Percentiles rank a stretch among this genome's conserved stretches.
These are phyloP conservation scores for Calonectria hawksworthii DNA, from an alignment of 2,329 filamentous ascomycete genomes.

Conservation along the genomic window DNA sequence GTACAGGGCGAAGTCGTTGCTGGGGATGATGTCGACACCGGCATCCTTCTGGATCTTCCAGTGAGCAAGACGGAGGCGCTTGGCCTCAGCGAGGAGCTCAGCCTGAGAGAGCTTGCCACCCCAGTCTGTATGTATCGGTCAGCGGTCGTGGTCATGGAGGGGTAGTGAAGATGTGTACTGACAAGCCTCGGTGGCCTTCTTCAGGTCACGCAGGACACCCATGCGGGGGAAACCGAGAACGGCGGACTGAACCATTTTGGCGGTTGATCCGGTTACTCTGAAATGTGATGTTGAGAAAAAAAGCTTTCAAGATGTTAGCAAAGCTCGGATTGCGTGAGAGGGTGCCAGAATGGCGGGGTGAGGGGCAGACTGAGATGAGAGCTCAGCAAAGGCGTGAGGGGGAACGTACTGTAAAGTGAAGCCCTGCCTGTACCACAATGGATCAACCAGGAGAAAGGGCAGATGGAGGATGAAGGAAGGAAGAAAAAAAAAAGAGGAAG, in stretches of 20 bases:
- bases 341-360: slow-evolving; percentile 41
- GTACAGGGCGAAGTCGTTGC: slow-evolving; percentile 99
- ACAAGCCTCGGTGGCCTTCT: slow-evolving; percentile 99
- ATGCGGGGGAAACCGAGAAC: slow-evolving; percentile 99
- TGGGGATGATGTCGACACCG: slow-evolving; percentile 96
- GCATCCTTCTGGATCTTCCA: slow-evolving; percentile 99
- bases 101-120: slow-evolving; percentile 92
- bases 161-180: slow-evolving; percentile 49
- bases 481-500: slow-evolving; percentile 39
- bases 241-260: slow-evolving; percentile 76
- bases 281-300: slow-evolving; percentile 32
- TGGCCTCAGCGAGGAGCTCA: slow-evolving; percentile 93
- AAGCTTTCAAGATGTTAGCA: slow-evolving; percentile 32
- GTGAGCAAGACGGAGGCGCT: slow-evolving; percentile 95
- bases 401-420: slow-evolving; percentile 42
- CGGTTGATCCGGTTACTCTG: slow-evolving; percentile 49
- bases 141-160: slow-evolving; percentile 52
- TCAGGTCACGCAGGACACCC: slow-evolving; percentile 98
- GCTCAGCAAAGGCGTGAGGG: neutral
- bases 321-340: slow-evolving; percentile 7
- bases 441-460: slow-evolving; percentile 42
- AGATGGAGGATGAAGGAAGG: slow-evolving; percentile 35
- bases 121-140: slow-evolving; percentile 71
- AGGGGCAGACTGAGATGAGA: slow-evolving; percentile 34
- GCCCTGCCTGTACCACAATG: slow-evolving; percentile 47